Base-by-base conservation (phyloP, 805 yeast species). In the Millerozyma acaciae region DNA sequence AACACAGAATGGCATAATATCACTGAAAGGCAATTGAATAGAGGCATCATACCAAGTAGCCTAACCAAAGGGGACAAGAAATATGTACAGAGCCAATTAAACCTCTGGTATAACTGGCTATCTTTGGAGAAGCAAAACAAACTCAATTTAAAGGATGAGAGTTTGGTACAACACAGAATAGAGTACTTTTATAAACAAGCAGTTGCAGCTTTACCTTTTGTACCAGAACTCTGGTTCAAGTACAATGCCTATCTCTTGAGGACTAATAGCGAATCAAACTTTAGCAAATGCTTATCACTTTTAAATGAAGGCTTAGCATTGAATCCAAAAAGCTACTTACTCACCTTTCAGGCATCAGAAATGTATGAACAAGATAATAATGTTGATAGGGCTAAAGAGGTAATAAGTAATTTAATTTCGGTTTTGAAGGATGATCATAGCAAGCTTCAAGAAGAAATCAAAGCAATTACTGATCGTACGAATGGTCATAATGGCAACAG, bases 221-320 rank as follows among this genome's bases (percentile, higher is more conserved):
- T 70, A 28, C 84, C 93, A 0, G 86, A 82, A 46, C 55, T 82
- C 16, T 88, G 95, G 95, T 85, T 75, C 51, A 78, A 79, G 38
- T 78, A 68, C 43, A 64, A 52, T 27, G 62, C 64, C 21, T 70
- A 60, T 35, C 58, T 60, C 46, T 45, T 59, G 18, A 40, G 40
- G 22, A 43, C 31, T 27, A 51, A 58, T 26, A 62, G 59, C 27
- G 71, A 54, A 45, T 68, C 70, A 37, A 69, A 59, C 45, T 55
- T 55, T 43, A 57, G 54, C 37, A 59, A 38, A 42, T 61, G 69
- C 48, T 51, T 75, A 17, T 73, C 72, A 22, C 45, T 80, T 15
- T 57, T 86, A 26, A 56, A 53, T 10, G 70, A 72, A 33, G 85
- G 85, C 2, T 48, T 83, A 6, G 43, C 55, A 18, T 72, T 84